These are phyloP conservation scores for Rhynchospora pubera DNA, from an alignment of 176 grass and related monocot genomes.

Conservation along the genomic window DNA sequence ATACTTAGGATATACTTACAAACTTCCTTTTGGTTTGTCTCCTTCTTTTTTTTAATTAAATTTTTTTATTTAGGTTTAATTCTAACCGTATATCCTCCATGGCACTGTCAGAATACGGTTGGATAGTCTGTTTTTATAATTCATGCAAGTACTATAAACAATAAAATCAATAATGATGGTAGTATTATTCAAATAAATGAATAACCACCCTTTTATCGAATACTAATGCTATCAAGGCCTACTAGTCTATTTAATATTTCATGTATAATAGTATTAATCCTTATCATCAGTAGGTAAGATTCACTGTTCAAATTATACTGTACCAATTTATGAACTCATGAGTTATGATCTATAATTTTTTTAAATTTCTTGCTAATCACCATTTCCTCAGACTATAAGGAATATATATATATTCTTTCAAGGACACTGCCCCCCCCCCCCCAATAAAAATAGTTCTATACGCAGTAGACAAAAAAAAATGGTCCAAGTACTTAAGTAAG, in stretches of 20 bases:
- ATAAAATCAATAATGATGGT: not conserved
- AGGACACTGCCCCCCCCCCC: too few species aligned
- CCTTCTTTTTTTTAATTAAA: not conserved
- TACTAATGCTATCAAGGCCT: not conserved
- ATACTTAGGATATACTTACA: not conserved
- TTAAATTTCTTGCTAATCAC: too few species aligned
- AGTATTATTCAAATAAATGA: not conserved
- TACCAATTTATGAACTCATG: too few species aligned
- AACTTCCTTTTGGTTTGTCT: not conserved
- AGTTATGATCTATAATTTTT: too few species aligned
- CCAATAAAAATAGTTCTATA: too few species aligned
- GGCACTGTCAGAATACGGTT: not conserved
- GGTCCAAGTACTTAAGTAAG: too few species aligned
- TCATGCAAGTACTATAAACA: not conserved
- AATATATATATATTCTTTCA: too few species aligned
- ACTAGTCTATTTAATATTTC: not conserved
- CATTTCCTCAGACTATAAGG: too few species aligned
- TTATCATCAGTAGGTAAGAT: not conserved
- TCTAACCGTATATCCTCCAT: not conserved
- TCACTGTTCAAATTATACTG: not conserved
- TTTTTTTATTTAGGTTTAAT: not conserved
- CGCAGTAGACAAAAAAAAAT: too few species aligned
- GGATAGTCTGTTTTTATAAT: not conserved
- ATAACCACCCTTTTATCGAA: not conserved
- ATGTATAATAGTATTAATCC: not conserved